Percentiles rank a stretch among this genome's conserved stretches.
phyloP scores from a whole-genome alignment of 2,329 filamentous ascomycete genomes.

The Scedosporium aurantiacum region DNA sequence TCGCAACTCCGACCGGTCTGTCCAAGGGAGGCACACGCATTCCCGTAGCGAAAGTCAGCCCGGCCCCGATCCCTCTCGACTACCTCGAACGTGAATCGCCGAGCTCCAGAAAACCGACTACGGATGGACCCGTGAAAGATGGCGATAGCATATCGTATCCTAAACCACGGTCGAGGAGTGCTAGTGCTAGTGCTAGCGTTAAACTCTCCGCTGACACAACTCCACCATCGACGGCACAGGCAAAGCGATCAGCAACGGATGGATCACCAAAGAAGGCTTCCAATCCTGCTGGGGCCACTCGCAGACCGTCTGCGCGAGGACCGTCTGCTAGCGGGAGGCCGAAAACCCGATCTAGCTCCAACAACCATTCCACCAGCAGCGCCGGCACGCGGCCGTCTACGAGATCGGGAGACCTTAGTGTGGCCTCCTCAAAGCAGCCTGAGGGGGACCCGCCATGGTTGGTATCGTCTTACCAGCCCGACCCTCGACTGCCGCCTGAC shows the following conservation, averaged over 20 bases:
- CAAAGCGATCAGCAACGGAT: slow-evolving; percentile 35
- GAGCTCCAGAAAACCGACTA: slow-evolving; percentile 35
- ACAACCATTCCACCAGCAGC: slow-evolving; percentile 32
- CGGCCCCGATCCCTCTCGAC: slow-evolving; percentile 60
- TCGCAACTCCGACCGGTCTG: slow-evolving; percentile 38
- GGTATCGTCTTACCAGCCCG: slow-evolving; percentile 87
- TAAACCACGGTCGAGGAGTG: slow-evolving; percentile 59
- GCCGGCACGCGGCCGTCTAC: slow-evolving; percentile 49
- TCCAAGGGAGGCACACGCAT: slow-evolving; percentile 67
- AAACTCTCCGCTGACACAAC: slow-evolving; percentile 34
- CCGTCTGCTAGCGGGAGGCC: slow-evolving; percentile 36
- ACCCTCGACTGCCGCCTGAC: slow-evolving; percentile 85
- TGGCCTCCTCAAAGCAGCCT: slow-evolving; percentile 45
- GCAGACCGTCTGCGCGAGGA: slow-evolving; percentile 6
- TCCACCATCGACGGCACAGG: slow-evolving; percentile 9
- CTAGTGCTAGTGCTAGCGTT: slow-evolving; percentile 55
- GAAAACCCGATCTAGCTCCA: slow-evolving; percentile 50
- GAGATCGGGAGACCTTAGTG: slow-evolving; percentile 44
- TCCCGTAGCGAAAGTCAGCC: slow-evolving; percentile 71
- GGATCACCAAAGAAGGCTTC: slow-evolving; percentile 42
- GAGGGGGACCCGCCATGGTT: slow-evolving; percentile 97
- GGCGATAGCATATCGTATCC: slow-evolving; percentile 47
- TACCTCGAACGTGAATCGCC: slow-evolving; percentile 65
- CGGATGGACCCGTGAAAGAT: slow-evolving; percentile 37
- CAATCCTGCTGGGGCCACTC: slow-evolving; percentile 16